These are phyloP conservation scores for maize (Zea mays) DNA, from an alignment of 176 grass and related monocot species.

Conservation along the genomic window Zm-B73-REFERENCE-NAM-5.0 NC_050096.1:34930501-34931000, in stretches of 20 bases:
- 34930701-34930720: slow-evolving; percentile 32
- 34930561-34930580: not conserved
- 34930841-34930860: not conserved
- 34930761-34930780: not conserved
- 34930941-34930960: too few relatives aligned
- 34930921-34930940: too few relatives aligned
- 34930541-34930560: not conserved
- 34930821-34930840: slow-evolving; percentile 9
- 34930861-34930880: too few relatives aligned
- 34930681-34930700: not conserved
- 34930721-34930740: slow-evolving; percentile 30
- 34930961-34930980: too few relatives aligned
- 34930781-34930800: too few relatives aligned
- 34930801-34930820: not conserved
- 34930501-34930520: not conserved
- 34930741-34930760: slow-evolving; percentile 25
- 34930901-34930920: too few relatives aligned
- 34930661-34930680: slow-evolving; percentile 1
- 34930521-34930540: not conserved
- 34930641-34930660: slow-evolving; percentile 20
- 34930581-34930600: not conserved
- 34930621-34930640: slow-evolving; percentile 3
- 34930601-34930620: not conserved
- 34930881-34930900: too few relatives aligned
- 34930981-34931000: too few relatives aligned